Evolutionary conservation across 75 land plant genomes (phyloP).

Genomic region (Picea sitchensis): DNA sequence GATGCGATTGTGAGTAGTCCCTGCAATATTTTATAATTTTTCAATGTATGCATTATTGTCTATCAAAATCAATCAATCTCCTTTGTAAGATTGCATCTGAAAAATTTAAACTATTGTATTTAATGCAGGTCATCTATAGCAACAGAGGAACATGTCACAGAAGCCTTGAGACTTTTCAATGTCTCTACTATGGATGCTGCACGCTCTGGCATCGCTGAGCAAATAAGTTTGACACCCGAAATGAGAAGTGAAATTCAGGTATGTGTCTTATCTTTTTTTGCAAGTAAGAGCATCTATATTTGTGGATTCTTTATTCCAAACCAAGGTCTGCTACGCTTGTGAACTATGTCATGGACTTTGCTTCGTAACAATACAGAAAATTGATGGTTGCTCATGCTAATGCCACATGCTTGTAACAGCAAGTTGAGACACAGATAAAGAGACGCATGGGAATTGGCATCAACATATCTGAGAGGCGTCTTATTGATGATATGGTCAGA

Average conservation of each 20-base stretch:
- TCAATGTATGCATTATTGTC: neutral
- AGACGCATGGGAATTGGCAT: constrained; percentile 95
- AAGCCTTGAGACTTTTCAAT: constrained; percentile 83
- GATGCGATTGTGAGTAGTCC: constrained; percentile 88
- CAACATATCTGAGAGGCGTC: constrained; percentile 86
- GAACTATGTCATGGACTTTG: neutral
- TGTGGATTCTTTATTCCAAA: neutral
- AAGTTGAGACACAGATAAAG: constrained; percentile 93
- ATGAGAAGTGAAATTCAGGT: constrained; percentile 95
- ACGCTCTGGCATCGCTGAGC: constrained; percentile 81
- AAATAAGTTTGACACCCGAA: constrained; percentile 82
- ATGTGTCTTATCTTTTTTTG: neutral
- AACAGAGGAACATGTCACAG: constrained; percentile 86
- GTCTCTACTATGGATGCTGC: constrained; percentile 97
- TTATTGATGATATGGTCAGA: constrained; percentile 78
- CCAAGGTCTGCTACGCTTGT: neutral
- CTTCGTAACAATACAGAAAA: neutral
- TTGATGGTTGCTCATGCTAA: no score
- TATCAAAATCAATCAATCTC: neutral
- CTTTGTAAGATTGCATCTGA: neutral
- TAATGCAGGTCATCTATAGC: constrained; percentile 67
- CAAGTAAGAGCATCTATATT: neutral
- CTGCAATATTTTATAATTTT: neutral
- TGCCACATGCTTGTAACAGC: constrained; percentile 42
- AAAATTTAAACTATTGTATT: neutral